Percentiles rank a stretch among this genome's conserved stretches.
Conservation (phyloP, 345 rosid genomes). For the Euphorbia tirucalli region DNA sequence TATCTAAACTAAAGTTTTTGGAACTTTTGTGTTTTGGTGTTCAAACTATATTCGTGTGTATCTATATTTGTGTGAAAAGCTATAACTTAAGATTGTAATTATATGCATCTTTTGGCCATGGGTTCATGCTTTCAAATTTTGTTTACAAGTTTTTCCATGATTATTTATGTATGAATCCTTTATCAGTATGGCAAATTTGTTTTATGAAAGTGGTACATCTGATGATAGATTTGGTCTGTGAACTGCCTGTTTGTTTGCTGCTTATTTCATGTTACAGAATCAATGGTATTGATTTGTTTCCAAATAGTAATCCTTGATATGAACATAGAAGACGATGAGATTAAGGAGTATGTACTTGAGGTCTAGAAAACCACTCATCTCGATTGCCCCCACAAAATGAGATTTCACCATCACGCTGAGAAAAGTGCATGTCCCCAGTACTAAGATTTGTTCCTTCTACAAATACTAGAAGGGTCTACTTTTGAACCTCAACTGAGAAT, state of each 20-base stretch:
- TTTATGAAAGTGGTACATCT: neutral
- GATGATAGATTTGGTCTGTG: neutral
- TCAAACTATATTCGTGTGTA: neutral
- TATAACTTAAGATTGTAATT: too few relatives aligned
- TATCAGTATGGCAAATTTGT: too few relatives aligned
- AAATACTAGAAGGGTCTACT: constrained; percentile 77
- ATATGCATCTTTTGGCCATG: too few relatives aligned
- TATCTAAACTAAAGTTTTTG: too few relatives aligned
- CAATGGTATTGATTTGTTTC: neutral
- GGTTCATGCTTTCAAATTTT: too few relatives aligned
- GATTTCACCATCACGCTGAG: constrained; percentile 95
- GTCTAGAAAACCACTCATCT: constrained; percentile 88
- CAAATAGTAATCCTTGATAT: neutral
- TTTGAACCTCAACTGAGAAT: constrained; percentile 86
- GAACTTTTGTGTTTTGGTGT: too few relatives aligned
- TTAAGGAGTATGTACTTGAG: constrained; percentile 54
- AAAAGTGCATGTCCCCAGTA: constrained; percentile 94
- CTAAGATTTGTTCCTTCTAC: constrained; percentile 90
- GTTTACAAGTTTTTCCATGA: too few relatives aligned
- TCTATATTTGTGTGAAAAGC: too few relatives aligned
- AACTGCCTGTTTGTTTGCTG: neutral
- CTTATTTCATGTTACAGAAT: neutral
- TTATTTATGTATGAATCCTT: too few relatives aligned
- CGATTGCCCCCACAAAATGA: constrained; percentile 94
- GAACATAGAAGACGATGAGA: neutral